Conservation (phyloP, 768 basidiomycete species). For the Holtermanniella nyarrowii region DNA sequence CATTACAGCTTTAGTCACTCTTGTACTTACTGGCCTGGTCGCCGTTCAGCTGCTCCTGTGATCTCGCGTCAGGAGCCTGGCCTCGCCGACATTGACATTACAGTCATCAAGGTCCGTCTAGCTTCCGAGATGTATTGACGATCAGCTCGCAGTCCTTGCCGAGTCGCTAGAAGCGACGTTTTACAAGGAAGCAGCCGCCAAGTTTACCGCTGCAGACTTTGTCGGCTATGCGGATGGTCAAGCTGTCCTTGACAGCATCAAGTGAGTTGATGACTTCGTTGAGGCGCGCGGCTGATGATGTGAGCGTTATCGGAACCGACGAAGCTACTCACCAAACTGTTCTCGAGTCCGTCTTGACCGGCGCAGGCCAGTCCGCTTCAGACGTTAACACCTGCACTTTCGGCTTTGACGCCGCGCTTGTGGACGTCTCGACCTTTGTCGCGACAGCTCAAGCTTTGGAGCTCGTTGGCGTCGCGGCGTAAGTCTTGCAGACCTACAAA, state of each 20-base stretch:
- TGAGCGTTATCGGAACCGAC: slow-evolving; percentile 10
- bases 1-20: not conserved
- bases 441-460: slow-evolving; percentile 19
- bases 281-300: no score
- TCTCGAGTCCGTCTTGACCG: slow-evolving; percentile 9
- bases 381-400: slow-evolving; percentile 14
- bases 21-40: not conserved
- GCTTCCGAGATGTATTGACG: not conserved
- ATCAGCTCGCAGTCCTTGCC: slow-evolving; percentile 13
- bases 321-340: slow-evolving; percentile 13
- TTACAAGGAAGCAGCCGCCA: slow-evolving; percentile 12
- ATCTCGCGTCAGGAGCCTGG: not conserved
- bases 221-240: slow-evolving; percentile 9
- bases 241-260: slow-evolving; percentile 7
- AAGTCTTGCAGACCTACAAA: slow-evolving; percentile 1
- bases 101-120: not conserved
- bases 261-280: not conserved
- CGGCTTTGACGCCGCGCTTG: slow-evolving; percentile 12
- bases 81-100: not conserved
- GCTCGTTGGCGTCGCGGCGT: slow-evolving; percentile 21
- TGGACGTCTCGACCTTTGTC: slow-evolving; percentile 9
- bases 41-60: not conserved
- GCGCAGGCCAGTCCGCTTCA: slow-evolving; percentile 4
- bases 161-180: slow-evolving; percentile 21
- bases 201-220: slow-evolving; percentile 16